Base-by-base conservation (phyloP, 345 rosid genomes). In the Erysimum cheiranthoides region DNA sequence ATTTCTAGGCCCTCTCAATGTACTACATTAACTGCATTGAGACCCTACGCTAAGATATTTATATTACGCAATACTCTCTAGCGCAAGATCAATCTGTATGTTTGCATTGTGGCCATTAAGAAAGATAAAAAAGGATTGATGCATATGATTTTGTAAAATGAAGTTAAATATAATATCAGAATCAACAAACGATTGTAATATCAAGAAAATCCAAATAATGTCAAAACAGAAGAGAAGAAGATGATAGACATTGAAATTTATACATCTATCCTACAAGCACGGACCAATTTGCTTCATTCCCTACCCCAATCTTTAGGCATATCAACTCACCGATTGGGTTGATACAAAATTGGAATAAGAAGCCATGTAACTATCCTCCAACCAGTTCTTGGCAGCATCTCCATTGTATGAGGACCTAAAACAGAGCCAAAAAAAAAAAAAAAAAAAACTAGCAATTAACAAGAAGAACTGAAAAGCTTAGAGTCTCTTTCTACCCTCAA, bases 221-320 rank as follows among this genome's bases (percentile, higher is more conserved):
- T 50, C 0, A 30, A 73, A 61, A 60, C 36, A 66, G 6, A 10
- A 17, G 39, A 68, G 30, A 59, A 13, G 27, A 70, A 65, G n/a
- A n/a, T n/a, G 78, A 64, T 65, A 74, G 78, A 74, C 67, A 70
- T 63, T 54, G 43, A 61, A 68, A 38, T n/a, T 57, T 50, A 75
- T 66, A 58, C 40, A 66, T 74, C 67, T 73, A 73, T 63, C 70
- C 62, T 62, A 73, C 30, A 47, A 75, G 69, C 63, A 68, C 74
- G 79, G 79, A 75, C 79, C 74, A 75, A 35, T 61, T 21, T 60
- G 79, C 79, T 75, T 75, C 79, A 75, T 75, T 75, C 79, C 79
- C 62, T 51, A 40, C 13, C 62, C 58, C 30, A 35, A n/a, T 47
- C 17, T 38, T 38, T 11, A 75, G 47, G 56, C 74, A 60, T 1